A percentile compares a stretch with the other conserved stretches of the same genome.
These are phyloP conservation scores for Fusarium temperatum DNA, from an alignment of 2,329 filamentous ascomycete genomes.

Conservation along the genomic window DNA sequence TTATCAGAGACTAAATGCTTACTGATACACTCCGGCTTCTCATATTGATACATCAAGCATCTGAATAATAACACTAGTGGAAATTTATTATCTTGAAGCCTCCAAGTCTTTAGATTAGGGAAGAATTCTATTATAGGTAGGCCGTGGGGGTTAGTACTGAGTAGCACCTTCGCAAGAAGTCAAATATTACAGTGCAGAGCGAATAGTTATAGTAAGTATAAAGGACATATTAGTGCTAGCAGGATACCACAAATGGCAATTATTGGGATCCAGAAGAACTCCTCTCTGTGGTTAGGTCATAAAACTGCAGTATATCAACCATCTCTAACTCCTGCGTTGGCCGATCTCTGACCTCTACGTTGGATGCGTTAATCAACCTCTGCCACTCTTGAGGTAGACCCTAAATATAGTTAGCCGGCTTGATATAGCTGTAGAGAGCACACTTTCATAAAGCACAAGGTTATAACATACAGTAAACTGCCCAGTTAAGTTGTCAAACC, in stretches of 20 bases:
- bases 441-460: fast-evolving
- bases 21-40: background rate
- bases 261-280: fast-evolving
- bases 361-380: background rate
- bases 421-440: fast-evolving
- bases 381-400: background rate
- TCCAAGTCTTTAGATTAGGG: too few species aligned
- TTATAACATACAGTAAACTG: background rate
- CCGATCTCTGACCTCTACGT: fast-evolving
- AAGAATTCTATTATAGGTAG: too few species aligned
- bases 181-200: background rate
- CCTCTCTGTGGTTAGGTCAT: fast-evolving
- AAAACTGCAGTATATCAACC: fast-evolving
- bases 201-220: too few species aligned
- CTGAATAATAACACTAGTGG: too few species aligned
- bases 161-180: too few species aligned
- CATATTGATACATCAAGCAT: too few species aligned
- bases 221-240: fast-evolving
- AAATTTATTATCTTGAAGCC: too few species aligned
- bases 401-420: background rate
- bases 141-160: fast-evolving
- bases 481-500: fast-evolving
- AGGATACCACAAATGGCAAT: fast-evolving
- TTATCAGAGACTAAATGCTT: background rate
- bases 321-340: fast-evolving